These are phyloP conservation scores for Hortaea werneckii DNA, from an alignment of 2,329 filamentous ascomycete species.

Conservation along the genomic window DNA sequence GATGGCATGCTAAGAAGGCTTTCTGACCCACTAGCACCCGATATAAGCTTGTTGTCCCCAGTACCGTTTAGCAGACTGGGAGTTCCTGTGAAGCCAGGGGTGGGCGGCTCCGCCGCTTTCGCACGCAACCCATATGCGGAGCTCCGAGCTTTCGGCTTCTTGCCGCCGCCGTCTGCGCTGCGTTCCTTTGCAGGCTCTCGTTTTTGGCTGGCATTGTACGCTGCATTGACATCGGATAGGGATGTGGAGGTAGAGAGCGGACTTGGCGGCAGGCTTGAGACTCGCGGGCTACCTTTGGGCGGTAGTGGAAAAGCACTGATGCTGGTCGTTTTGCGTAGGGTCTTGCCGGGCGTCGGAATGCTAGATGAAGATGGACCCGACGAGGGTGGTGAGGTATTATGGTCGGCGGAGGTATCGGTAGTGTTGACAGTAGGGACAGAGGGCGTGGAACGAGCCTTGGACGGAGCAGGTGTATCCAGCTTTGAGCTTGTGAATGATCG, in stretches of 20 bases:
- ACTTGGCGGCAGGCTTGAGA: conserved; percentile 51
- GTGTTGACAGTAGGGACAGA: conserved; percentile 42
- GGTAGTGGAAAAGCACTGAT: conserved; percentile 91
- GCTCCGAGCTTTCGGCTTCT: conserved; percentile 20
- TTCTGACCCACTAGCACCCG: conserved; percentile 55
- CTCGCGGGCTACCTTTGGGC: conserved; percentile 53
- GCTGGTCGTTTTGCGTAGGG: conserved; percentile 77
- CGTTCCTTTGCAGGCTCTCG: conserved; percentile 22
- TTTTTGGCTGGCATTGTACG: conserved; percentile 23
- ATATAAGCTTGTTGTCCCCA: conserved; percentile 65
- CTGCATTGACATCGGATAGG: conserved; percentile 18
- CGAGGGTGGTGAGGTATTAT: conserved; percentile 2
- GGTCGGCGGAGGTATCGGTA: conserved; percentile 24
- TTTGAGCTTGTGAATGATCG: conserved; percentile 38
- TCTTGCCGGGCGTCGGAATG: conserved; percentile 43
- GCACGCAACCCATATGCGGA: conserved; percentile 39
- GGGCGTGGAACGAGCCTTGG: conserved; percentile 40
- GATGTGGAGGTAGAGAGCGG: conserved; percentile 41
- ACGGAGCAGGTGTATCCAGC: conserved; percentile 37
- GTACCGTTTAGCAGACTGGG: conserved; percentile 72
- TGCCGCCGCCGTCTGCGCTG: conserved; percentile 19
- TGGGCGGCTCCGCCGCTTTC: conserved; percentile 31
- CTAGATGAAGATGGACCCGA: conserved; percentile 6
- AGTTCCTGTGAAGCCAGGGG: conserved; percentile 35
- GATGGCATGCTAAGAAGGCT: conserved; percentile 69